Percentiles rank a stretch among this genome's conserved stretches.
phyloP scores from a whole-genome alignment of 2,329 filamentous ascomycete species.

The Diaporthe ampelina region DNA sequence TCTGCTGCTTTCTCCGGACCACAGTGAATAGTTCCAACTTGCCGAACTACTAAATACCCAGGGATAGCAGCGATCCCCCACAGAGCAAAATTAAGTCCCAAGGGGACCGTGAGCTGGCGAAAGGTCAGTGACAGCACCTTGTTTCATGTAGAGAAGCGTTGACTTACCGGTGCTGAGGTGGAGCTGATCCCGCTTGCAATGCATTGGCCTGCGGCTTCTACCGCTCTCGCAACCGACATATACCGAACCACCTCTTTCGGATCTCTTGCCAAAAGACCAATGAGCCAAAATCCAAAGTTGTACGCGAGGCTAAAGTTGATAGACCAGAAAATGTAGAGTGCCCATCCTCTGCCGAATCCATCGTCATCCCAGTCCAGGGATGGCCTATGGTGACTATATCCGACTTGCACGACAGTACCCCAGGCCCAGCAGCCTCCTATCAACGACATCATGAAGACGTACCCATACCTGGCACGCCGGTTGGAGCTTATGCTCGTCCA shows the following conservation, averaged over 20 bases:
- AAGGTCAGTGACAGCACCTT: neutral
- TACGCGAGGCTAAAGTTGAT: conserved; percentile 50
- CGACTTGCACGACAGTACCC: conserved; percentile 48
- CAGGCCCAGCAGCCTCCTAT: conserved; percentile 49
- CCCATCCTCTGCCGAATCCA: conserved; percentile 44
- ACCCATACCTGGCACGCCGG: conserved; percentile 45
- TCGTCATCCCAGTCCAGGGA: conserved; percentile 44
- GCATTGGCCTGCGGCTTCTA: conserved; percentile 49
- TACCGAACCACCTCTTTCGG: conserved; percentile 47
- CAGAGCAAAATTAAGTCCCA: conserved; percentile 42
- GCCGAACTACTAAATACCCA: conserved; percentile 40
- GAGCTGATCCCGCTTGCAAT: conserved; percentile 51
- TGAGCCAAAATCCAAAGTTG: conserved; percentile 53
- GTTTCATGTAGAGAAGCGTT: neutral
- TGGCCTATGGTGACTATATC: conserved; percentile 46
- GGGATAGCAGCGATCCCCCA: conserved; percentile 42
- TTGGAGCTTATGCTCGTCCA: conserved; percentile 43
- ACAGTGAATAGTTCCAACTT: conserved; percentile 22
- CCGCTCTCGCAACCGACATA: conserved; percentile 46
- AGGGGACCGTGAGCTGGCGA: conserved; percentile 37
- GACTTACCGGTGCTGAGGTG: conserved; percentile 42
- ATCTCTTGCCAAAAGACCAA: conserved; percentile 47
- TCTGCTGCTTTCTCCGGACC: conserved; percentile 5
- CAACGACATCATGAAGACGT: conserved; percentile 46
- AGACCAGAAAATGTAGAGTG: conserved; percentile 52